Percentiles rank a stretch among this genome's conserved stretches.
These are phyloP conservation scores for Asterella californica DNA, from an alignment of 225 moss, liverwort and hornwort genomes.

Conservation along the genomic window DNA sequence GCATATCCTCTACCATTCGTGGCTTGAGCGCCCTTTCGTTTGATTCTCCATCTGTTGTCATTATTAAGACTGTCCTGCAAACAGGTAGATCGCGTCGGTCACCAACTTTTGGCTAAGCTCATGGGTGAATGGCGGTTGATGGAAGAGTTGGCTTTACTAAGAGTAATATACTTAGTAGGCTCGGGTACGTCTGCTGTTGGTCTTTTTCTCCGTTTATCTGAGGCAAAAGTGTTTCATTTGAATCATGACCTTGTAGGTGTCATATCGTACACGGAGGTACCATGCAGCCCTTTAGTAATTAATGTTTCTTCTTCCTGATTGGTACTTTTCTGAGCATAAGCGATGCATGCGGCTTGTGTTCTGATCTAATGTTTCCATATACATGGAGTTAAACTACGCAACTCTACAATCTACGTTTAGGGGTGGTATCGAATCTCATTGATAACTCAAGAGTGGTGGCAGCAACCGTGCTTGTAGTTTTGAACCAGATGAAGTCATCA, in stretches of 20 bases:
- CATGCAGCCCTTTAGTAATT: background rate
- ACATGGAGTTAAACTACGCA: background rate
- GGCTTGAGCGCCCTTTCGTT: background rate
- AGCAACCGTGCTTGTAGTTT: background rate
- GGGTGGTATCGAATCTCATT: background rate
- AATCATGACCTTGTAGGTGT: background rate
- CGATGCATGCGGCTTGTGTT: background rate
- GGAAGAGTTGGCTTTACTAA: slow-evolving; percentile 92
- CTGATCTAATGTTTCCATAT: too few species aligned
- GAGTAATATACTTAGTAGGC: slow-evolving; percentile 92
- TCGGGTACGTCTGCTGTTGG: slow-evolving; percentile 58
- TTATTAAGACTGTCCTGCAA: background rate
- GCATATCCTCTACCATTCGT: background rate
- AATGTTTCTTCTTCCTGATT: background rate
- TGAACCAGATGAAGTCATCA: background rate
- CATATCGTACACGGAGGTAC: background rate
- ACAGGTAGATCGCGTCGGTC: slow-evolving; percentile 86
- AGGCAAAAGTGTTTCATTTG: background rate
- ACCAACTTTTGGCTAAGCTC: slow-evolving; percentile 73
- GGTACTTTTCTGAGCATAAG: background rate
- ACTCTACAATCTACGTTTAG: too few species aligned
- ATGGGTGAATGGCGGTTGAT: slow-evolving; percentile 99
- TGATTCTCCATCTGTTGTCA: background rate
- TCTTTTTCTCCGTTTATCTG: background rate
- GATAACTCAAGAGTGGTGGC: background rate